Percentiles rank a stretch among this genome's conserved stretches.
Conservation (phyloP, 495 filamentous ascomycete genomes). For the Penicillium silybi region DNA sequence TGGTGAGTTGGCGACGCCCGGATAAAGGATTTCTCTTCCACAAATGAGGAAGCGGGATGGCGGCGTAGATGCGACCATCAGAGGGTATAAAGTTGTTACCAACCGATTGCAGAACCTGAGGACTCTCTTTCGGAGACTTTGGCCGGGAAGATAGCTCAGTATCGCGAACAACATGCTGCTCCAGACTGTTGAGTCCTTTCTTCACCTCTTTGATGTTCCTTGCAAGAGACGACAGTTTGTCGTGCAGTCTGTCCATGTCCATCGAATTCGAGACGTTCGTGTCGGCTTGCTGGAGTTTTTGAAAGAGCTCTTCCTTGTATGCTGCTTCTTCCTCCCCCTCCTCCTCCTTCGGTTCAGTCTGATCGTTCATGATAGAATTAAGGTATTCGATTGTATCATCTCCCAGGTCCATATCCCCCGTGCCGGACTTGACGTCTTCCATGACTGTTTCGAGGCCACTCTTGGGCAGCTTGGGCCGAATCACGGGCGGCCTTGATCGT, state of each 20-base stretch:
- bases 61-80: constrained; percentile 32
- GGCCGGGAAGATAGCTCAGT: constrained; percentile 18
- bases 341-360: constrained; percentile 34
- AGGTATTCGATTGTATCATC: constrained; percentile 63
- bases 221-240: constrained; percentile 54
- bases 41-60: constrained; percentile 56
- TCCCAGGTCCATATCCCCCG: constrained; percentile 43
- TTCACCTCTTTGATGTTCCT: constrained; percentile 63
- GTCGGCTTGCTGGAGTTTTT: constrained; percentile 31
- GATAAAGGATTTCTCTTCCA: constrained; percentile 45
- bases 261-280: constrained; percentile 39
- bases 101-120: constrained; percentile 7
- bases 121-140: constrained; percentile 1
- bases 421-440: constrained; percentile 46
- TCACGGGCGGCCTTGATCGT: constrained; percentile 20
- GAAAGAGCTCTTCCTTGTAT: constrained; percentile 32
- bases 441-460: constrained; percentile 52
- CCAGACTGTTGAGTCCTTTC: constrained; percentile 62
- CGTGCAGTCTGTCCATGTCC: constrained; percentile 56
- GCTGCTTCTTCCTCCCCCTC: constrained; percentile 36
- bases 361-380: constrained; percentile 50
- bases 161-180: constrained; percentile 52
- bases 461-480: constrained; percentile 44
- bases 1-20: constrained; percentile 48
- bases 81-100: constrained; percentile 24